Evolutionary conservation across 2,329 filamentous ascomycete genomes (phyloP).

Genomic region (Neofusicoccum sp.): DNA sequence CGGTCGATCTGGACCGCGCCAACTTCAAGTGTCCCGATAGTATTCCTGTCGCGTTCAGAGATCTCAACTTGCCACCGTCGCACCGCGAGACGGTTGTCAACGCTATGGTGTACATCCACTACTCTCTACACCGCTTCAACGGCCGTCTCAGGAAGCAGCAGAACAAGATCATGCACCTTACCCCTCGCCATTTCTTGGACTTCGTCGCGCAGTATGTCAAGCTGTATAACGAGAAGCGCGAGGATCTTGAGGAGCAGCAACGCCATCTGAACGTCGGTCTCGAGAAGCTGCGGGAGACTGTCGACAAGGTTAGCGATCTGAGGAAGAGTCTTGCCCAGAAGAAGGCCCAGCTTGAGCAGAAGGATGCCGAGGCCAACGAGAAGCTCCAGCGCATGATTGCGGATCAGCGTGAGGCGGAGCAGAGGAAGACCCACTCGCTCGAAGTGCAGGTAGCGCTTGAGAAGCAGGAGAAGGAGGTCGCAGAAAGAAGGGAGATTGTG

Average conservation of each 20-base stretch:
- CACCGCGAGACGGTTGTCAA: conserved; percentile 94
- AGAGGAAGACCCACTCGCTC: conserved; percentile 81
- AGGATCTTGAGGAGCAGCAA: conserved; percentile 97
- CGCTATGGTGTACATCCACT: conserved; percentile 98
- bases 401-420: conserved; percentile 91
- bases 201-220: conserved; percentile 98
- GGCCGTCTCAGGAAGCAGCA: conserved; percentile 85
- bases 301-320: conserved; percentile 93
- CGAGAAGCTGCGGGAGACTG: conserved; percentile 93
- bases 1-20: conserved; percentile 88
- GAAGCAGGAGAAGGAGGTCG: conserved; percentile 85
- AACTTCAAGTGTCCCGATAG: conserved; percentile 85
- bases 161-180: conserved; percentile 87
- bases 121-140: conserved; percentile 90
- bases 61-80: conserved; percentile 77
- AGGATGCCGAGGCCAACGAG: conserved; percentile 93
- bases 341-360: conserved; percentile 87
- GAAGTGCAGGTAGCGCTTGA: conserved; percentile 86
- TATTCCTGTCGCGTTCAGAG: conserved; percentile 88
- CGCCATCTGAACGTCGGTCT: conserved; percentile 97
- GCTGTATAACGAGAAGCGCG: conserved; percentile 96
- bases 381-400: conserved; percentile 97
- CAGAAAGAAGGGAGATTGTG: conserved; percentile 78
- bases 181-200: conserved; percentile 93
- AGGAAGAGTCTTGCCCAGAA: conserved; percentile 89